Evolutionary conservation across 2,329 filamentous ascomycete species (phyloP).

Genomic region (Colletotrichum sp.): DNA sequence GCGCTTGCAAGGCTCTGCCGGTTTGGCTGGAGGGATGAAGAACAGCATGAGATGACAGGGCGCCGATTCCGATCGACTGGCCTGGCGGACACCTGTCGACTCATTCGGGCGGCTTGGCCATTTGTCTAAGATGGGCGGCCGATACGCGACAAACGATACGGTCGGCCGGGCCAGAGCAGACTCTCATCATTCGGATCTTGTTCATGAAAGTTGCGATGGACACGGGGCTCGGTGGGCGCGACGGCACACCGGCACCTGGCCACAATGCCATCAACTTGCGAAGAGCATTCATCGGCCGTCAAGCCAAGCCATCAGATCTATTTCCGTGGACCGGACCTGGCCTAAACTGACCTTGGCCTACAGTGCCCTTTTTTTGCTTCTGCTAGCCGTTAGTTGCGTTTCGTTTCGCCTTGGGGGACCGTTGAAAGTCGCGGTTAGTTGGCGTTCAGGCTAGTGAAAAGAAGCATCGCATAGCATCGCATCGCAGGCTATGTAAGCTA

Average conservation of each 20-base stretch:
- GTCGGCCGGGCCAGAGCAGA: neutral
- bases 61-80: neutral
- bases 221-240: neutral
- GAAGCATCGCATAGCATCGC: neutral
- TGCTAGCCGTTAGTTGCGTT: conserved; percentile 1
- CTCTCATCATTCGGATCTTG: neutral
- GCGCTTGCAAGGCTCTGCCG: neutral
- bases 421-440: neutral
- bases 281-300: neutral
- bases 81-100: neutral
- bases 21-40: neutral
- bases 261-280: neutral
- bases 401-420: neutral
- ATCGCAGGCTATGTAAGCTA: neutral
- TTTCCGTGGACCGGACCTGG: neutral
- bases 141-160: neutral
- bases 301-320: conserved; percentile 12
- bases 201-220: neutral
- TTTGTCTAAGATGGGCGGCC: neutral
- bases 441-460: neutral
- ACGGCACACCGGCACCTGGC: neutral
- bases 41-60: conserved; percentile 1
- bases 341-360: neutral
- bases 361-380: neutral
- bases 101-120: neutral